Evolutionary conservation across 352 stramenopile species (phyloP).

Genomic region (Globisporangium heterothallicum): DNA sequence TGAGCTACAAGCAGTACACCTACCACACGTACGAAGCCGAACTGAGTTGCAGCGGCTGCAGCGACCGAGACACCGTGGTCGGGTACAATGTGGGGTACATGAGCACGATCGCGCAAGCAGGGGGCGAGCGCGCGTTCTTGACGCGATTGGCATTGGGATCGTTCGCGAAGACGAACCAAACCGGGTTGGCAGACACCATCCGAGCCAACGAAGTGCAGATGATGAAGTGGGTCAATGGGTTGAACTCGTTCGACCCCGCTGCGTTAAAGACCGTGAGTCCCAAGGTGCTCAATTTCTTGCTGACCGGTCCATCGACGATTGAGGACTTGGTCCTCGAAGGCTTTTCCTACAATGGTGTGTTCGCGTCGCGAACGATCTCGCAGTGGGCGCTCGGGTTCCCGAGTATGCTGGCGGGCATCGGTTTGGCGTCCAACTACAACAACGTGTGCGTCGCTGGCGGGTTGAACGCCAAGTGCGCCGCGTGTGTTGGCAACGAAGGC

Average conservation of each 20-base stretch:
- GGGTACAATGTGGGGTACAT: constrained; percentile 25
- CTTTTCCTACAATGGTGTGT: constrained; percentile 21
- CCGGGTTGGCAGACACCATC: background rate
- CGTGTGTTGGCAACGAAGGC: constrained; percentile 23
- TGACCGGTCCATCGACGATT: background rate
- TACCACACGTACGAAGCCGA: constrained; percentile 20
- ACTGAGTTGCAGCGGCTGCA: constrained; percentile 14
- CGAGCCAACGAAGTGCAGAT: constrained; percentile 12
- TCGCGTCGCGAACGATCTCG: constrained; percentile 14
- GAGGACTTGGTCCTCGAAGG: constrained; percentile 6
- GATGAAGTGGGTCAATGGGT: constrained; percentile 16
- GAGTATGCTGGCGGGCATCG: constrained; percentile 19
- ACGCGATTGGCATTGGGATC: constrained; percentile 9
- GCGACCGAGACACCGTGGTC: constrained; percentile 16
- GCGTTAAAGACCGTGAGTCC: constrained; percentile 8
- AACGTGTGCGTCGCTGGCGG: constrained; percentile 7
- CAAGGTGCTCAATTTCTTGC: constrained; percentile 11
- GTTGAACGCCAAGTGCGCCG: constrained; percentile 36
- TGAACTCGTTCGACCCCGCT: constrained; percentile 18
- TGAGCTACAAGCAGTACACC: constrained; percentile 26
- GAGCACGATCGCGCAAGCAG: constrained; percentile 20
- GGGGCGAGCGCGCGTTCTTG: constrained; percentile 22
- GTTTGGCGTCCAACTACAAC: constrained; percentile 15
- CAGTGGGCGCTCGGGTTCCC: constrained; percentile 23
- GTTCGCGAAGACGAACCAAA: background rate